These are phyloP conservation scores for Dentipellis sp. DNA, from an alignment of 768 basidiomycete genomes.

Conservation along the genomic window DNA sequence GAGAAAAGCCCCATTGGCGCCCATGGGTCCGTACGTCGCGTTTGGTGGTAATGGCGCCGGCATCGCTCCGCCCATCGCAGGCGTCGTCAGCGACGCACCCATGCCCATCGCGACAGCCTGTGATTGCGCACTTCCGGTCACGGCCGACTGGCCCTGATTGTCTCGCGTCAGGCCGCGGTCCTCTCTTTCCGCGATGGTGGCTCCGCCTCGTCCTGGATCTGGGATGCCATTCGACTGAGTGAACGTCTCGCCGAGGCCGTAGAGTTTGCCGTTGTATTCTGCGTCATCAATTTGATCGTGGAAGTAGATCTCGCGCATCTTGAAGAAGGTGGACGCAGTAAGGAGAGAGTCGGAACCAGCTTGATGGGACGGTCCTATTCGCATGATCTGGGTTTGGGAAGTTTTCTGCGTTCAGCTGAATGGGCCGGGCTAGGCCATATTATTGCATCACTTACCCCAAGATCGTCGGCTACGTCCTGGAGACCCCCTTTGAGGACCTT, in stretches of 20 bases:
- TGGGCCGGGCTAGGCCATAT: background rate
- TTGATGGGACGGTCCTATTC: constrained; percentile 88
- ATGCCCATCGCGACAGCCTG: background rate
- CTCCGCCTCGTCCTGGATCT: constrained; percentile 58
- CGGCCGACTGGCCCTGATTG: constrained; percentile 37
- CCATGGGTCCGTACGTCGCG: constrained; percentile 13
- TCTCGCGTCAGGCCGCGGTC: constrained; percentile 46
- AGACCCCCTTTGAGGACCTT: constrained; percentile 80
- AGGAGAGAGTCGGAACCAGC: constrained; percentile 96
- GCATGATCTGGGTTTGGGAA: constrained; percentile 50
- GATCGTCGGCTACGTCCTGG: constrained; percentile 93
- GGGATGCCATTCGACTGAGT: constrained; percentile 55
- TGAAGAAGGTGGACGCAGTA: constrained; percentile 92
- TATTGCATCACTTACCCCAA: constrained; percentile 57
- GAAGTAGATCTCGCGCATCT: constrained; percentile 90
- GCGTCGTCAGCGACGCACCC: background rate
- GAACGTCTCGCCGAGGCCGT: constrained; percentile 77
- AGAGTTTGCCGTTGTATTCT: constrained; percentile 77
- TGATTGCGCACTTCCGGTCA: background rate
- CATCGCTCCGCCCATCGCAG: constrained; percentile 1
- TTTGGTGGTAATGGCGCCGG: constrained; percentile 10
- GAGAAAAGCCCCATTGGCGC: constrained; percentile 13
- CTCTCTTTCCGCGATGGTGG: constrained; percentile 76
- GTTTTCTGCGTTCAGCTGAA: constrained; percentile 1
- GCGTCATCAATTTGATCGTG: constrained; percentile 77